Percentiles rank a stretch among this genome's conserved stretches.
Evolutionary conservation across 352 stramenopile species (phyloP).

Genomic region (Elongisporangium anandrum): DNA sequence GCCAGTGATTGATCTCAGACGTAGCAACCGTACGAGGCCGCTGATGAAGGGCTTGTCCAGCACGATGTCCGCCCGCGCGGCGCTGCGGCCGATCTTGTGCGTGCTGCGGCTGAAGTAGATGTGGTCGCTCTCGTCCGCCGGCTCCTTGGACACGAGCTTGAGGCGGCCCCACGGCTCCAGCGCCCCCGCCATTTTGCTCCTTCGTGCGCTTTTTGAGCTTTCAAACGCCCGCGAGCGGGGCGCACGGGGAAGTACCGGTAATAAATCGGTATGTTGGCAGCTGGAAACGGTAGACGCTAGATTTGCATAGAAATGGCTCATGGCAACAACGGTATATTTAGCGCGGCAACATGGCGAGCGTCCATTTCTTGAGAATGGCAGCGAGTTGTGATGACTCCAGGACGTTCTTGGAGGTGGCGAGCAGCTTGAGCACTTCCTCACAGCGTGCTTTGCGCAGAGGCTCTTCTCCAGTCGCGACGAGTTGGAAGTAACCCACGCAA

Average conservation of each 20-base stretch:
- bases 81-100: slow-evolving; percentile 54
- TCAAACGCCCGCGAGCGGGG: too few species aligned
- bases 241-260: too few species aligned
- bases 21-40: slow-evolving; percentile 36
- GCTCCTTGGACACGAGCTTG: slow-evolving; percentile 52
- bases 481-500: slow-evolving; percentile 59
- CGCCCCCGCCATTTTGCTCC: too few species aligned
- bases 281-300: too few species aligned
- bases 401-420: slow-evolving; percentile 48
- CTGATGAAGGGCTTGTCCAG: slow-evolving; percentile 64
- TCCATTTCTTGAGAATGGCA: slow-evolving; percentile 41
- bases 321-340: neutral
- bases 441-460: slow-evolving; percentile 8
- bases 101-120: slow-evolving; percentile 43
- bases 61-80: slow-evolving; percentile 37
- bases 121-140: slow-evolving; percentile 48
- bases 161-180: slow-evolving; percentile 49
- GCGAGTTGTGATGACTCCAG: slow-evolving; percentile 45
- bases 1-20: neutral
- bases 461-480: slow-evolving; percentile 35
- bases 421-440: slow-evolving; percentile 49
- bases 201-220: too few species aligned
- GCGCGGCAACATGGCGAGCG: slow-evolving; percentile 1
- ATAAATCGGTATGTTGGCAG: too few species aligned
- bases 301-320: too few species aligned